A percentile compares a stretch with the other conserved stretches of the same genome.
Evolutionary conservation across 2,329 filamentous ascomycete genomes (phyloP).

Genomic region (Monilinia fructicola): DNA sequence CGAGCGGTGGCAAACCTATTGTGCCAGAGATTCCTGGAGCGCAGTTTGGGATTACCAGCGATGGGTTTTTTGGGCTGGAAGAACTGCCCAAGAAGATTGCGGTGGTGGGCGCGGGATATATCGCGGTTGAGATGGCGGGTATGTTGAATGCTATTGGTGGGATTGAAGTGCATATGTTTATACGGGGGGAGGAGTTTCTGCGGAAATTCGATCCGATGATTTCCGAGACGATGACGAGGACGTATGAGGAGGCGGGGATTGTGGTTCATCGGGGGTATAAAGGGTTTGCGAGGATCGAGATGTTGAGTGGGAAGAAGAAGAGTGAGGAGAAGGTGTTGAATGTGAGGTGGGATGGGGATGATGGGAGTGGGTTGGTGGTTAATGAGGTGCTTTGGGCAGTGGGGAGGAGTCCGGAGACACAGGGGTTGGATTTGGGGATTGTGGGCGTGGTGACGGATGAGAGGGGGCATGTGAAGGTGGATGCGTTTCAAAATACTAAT

Average conservation of each 20-base stretch:
- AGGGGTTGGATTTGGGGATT: constrained; percentile 45
- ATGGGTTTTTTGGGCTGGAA: constrained; percentile 52
- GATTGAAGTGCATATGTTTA: constrained; percentile 52
- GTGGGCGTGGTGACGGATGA: constrained; percentile 45
- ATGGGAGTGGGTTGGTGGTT: constrained; percentile 46
- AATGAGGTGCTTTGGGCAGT: constrained; percentile 53
- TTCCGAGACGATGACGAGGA: constrained; percentile 51
- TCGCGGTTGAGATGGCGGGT: constrained; percentile 46
- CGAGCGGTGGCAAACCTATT: constrained; percentile 48
- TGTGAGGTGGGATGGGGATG: constrained; percentile 43
- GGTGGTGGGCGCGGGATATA: constrained; percentile 48
- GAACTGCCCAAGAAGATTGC: constrained; percentile 51
- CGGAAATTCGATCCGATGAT: constrained; percentile 54
- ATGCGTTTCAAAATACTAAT: constrained; percentile 52
- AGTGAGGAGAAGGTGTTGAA: constrained; percentile 47
- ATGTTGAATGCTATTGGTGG: constrained; percentile 49
- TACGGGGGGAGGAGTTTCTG: constrained; percentile 49
- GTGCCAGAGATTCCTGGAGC: constrained; percentile 45
- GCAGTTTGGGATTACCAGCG: constrained; percentile 51
- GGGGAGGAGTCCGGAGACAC: constrained; percentile 47
- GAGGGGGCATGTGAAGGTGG: constrained; percentile 47
- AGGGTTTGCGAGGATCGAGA: constrained; percentile 49
- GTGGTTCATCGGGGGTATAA: constrained; percentile 48
- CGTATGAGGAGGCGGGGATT: constrained; percentile 50
- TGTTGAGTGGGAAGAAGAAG: constrained; percentile 33